These are phyloP conservation scores for Gillenia trifoliata DNA, from an alignment of 306 rosid genomes.

Conservation along the genomic window DNA sequence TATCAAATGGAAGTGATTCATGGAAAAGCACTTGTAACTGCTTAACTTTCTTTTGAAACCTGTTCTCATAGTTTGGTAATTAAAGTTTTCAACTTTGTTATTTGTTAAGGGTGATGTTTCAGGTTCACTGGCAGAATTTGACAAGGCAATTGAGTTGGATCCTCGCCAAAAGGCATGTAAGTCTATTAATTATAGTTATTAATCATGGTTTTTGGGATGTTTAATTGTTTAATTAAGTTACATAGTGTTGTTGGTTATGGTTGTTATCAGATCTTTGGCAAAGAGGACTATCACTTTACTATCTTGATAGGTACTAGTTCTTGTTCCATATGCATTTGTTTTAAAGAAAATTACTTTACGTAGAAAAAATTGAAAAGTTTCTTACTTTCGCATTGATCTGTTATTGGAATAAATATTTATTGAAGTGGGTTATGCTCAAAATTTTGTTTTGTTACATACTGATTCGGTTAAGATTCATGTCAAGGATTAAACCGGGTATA, in stretches of 20 bases:
- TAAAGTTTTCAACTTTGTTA: constrained; percentile 6
- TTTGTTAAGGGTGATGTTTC: constrained; percentile 59
- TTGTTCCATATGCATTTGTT: not conserved
- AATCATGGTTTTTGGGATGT: not conserved
- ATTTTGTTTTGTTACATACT: not conserved
- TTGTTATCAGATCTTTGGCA: constrained; percentile 91
- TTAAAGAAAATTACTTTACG: not conserved
- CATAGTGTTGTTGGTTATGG: constrained; percentile 20
- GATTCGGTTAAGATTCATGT: not conserved
- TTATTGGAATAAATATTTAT: not conserved
- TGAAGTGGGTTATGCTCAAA: not conserved
- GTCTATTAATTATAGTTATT: constrained; percentile 17
- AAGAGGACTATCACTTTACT: constrained; percentile 86
- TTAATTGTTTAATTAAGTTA: constrained; percentile 11
- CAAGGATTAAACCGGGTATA: constrained; percentile 6
- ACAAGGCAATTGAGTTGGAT: constrained; percentile 76
- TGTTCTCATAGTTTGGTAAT: not conserved
- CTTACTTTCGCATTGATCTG: not conserved
- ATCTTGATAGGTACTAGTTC: constrained; percentile 53
- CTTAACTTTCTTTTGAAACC: not conserved
- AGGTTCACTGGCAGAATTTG: constrained; percentile 77
- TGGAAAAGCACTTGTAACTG: no score
- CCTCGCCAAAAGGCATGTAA: constrained; percentile 92
- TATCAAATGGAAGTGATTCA: no score
- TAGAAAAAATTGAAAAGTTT: not conserved